Conservation (phyloP, 192 early-diverging fungal genomes). For the Thamnidium elegans region DNA sequence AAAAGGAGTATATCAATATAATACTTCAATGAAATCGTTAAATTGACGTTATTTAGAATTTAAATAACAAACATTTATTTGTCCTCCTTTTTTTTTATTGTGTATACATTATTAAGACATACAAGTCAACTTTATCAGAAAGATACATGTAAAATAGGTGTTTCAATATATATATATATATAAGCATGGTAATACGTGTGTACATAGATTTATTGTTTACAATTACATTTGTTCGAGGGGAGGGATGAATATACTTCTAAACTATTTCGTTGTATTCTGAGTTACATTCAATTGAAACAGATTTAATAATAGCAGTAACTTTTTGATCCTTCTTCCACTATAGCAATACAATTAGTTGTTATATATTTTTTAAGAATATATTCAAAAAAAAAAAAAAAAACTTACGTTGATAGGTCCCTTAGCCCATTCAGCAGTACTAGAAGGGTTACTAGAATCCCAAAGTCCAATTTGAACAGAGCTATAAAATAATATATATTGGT, state of each 20-base stretch:
- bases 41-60: too few relatives aligned
- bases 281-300: slow-evolving; percentile 7
- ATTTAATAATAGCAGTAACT: not conserved
- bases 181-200: too few relatives aligned
- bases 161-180: too few relatives aligned
- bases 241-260: too few relatives aligned
- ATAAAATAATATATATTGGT: slow-evolving; percentile 2
- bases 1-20: too few relatives aligned
- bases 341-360: not conserved
- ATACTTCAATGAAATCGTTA: too few relatives aligned
- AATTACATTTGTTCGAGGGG: too few relatives aligned
- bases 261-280: not conserved
- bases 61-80: too few relatives aligned
- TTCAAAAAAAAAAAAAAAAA: not conserved
- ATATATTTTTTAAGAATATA: not conserved
- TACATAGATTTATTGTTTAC: not conserved
- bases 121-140: too few relatives aligned
- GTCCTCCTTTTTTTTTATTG: too few relatives aligned
- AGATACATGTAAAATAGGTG: too few relatives aligned
- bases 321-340: slow-evolving; percentile 8
- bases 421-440: slow-evolving; percentile 26
- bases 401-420: slow-evolving; percentile 27
- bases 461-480: slow-evolving; percentile 40
- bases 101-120: too few relatives aligned
- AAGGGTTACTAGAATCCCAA: slow-evolving; percentile 35